Percentiles rank a stretch among this genome's conserved stretches.
These are phyloP conservation scores for Lactifluus hygrophoroides DNA, from an alignment of 768 basidiomycete species.

Conservation along the genomic window DNA sequence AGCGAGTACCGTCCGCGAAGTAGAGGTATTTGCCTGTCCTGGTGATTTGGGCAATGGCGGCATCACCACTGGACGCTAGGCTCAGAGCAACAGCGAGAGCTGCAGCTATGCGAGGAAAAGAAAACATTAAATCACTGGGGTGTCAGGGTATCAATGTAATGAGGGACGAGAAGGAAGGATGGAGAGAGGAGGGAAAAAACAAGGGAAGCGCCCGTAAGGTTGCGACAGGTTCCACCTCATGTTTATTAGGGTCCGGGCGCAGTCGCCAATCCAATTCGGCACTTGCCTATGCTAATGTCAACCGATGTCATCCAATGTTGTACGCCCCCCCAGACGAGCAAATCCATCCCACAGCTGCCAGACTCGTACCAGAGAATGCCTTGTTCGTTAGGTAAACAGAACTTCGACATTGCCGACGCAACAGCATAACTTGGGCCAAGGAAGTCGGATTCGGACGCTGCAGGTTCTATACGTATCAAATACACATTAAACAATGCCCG, in stretches of 20 bases:
- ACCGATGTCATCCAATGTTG: neutral
- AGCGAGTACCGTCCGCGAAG: slow-evolving; percentile 60
- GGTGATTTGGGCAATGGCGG: slow-evolving; percentile 63
- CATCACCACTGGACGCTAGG: slow-evolving; percentile 45
- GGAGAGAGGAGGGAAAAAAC: neutral
- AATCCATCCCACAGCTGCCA: neutral
- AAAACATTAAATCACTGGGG: slow-evolving; percentile 22
- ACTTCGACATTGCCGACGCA: neutral
- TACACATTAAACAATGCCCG: slow-evolving; percentile 29
- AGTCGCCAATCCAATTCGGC: neutral
- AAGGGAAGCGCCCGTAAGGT: neutral
- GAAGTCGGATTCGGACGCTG: neutral
- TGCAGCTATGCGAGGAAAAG: slow-evolving; percentile 20
- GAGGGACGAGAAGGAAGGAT: neutral
- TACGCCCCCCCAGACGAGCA: neutral
- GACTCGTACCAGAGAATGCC: neutral
- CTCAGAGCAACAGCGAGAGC: slow-evolving; percentile 33
- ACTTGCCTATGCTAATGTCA: neutral
- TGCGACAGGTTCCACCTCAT: neutral
- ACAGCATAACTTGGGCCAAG: neutral
- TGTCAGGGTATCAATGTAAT: slow-evolving; percentile 8
- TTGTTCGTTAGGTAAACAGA: neutral
- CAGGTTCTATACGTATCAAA: neutral
- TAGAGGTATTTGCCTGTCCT: slow-evolving; percentile 78
- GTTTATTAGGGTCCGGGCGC: neutral